Evolutionary conservation across 495 filamentous ascomycete species (phyloP).

Genomic region (Penicillium lividum): DNA sequence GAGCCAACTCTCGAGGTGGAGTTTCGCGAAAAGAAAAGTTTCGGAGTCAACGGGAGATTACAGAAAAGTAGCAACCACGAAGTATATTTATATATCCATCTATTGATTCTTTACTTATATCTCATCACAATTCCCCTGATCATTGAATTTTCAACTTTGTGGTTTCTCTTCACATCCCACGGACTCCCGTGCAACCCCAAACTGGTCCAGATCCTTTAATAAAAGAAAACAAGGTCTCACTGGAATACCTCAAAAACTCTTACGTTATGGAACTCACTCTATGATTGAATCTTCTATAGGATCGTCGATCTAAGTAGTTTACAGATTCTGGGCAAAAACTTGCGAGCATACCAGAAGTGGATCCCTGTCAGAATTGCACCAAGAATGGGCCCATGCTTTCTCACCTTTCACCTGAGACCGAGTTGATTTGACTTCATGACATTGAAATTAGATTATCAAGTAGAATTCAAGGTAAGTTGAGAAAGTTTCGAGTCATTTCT

Average conservation of each 20-base stretch:
- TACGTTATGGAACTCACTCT: not conserved
- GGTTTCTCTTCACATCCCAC: constrained; percentile 4
- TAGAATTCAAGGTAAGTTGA: not conserved
- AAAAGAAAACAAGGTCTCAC: constrained; percentile 1
- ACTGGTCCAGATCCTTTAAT: constrained; percentile 19
- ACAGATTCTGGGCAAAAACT: not conserved
- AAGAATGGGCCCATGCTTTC: constrained; percentile 21
- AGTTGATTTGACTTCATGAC: not conserved
- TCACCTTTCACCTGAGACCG: no score
- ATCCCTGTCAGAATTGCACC: constrained; percentile 23
- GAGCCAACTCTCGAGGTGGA: constrained; percentile 31
- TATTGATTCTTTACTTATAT: not conserved
- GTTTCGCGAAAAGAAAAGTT: constrained; percentile 43
- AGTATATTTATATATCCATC: no score
- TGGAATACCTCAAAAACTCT: not conserved
- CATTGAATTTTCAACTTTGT: constrained; percentile 1
- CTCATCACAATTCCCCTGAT: constrained; percentile 7
- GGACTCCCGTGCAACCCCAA: constrained; percentile 27
- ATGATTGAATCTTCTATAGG: not conserved
- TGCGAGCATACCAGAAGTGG: constrained; percentile 14
- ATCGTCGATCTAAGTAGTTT: not conserved
- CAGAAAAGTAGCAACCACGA: not conserved
- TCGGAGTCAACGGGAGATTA: constrained; percentile 33
- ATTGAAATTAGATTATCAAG: not conserved
- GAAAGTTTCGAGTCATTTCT: not conserved